Conservation (phyloP, 371 early-diverging fungal species). For the Saksenaea oblongispora region DNA sequence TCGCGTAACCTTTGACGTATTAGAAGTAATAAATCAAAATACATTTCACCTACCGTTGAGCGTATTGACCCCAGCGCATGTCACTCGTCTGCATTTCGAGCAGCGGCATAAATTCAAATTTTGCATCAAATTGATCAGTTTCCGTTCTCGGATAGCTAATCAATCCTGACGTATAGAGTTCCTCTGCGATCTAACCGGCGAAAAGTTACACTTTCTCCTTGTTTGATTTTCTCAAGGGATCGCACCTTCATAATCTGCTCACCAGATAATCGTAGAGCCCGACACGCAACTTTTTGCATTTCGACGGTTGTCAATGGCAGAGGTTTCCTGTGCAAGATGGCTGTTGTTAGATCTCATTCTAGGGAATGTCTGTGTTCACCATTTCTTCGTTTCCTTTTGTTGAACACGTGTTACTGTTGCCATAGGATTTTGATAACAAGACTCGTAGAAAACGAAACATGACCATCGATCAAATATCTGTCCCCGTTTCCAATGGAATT, state of each 20-base stretch:
- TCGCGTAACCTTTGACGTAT: conserved; percentile 55
- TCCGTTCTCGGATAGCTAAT: conserved; percentile 99
- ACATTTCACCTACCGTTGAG: conserved; percentile 50
- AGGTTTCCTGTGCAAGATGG: conserved; percentile 62
- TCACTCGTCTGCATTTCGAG: conserved; percentile 70
- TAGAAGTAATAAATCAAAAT: neutral
- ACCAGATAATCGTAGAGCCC: conserved; percentile 74
- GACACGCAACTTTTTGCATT: conserved; percentile 86
- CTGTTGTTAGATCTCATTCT: neutral
- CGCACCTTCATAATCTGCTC: conserved; percentile 83
- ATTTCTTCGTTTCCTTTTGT: conserved; percentile 75
- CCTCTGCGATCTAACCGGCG: conserved; percentile 73
- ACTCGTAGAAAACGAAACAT: conserved; percentile 73
- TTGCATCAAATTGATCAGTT: conserved; percentile 90
- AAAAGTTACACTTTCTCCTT: neutral
- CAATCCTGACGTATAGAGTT: conserved; percentile 84
- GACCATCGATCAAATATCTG: conserved; percentile 78
- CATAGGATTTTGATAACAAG: conserved; percentile 59
- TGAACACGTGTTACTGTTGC: conserved; percentile 67
- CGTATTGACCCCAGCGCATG: conserved; percentile 68
- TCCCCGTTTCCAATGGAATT: conserved; percentile 78
- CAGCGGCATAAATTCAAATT: conserved; percentile 72
- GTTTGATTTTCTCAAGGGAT: neutral
- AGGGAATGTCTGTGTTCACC: no score
- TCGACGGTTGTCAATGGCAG: conserved; percentile 96